phyloP scores from a whole-genome alignment of 768 basidiomycete species.

The Mycena crocata region DNA sequence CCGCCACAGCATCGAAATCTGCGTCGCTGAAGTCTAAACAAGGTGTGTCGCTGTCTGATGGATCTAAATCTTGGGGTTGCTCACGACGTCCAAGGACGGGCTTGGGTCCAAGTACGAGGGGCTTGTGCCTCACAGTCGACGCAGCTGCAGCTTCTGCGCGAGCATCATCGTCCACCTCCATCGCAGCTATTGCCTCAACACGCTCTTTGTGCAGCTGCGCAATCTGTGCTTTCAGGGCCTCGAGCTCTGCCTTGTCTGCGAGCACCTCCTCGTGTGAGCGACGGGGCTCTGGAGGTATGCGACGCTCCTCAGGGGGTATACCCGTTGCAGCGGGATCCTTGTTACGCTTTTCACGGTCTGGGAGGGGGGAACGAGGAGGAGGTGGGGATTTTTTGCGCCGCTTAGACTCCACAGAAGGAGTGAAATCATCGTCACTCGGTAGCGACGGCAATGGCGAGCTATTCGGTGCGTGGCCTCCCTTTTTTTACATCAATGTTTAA shows the following conservation, averaged over 20 bases:
- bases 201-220: not conserved
- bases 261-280: not conserved
- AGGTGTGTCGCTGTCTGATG: slow-evolving; percentile 5
- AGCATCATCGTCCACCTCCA: not conserved
- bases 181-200: not conserved
- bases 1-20: not conserved
- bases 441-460: slow-evolving; percentile 2
- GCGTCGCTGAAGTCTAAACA: not conserved
- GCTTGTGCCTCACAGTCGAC: not conserved
- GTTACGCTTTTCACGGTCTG: not conserved
- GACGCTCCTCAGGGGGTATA: slow-evolving; percentile 1
- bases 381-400: not conserved
- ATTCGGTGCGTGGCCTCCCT: not conserved
- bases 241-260: not conserved
- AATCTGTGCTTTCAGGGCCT: not conserved
- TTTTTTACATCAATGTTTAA: not conserved
- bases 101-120: no score
- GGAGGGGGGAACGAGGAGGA: not conserved
- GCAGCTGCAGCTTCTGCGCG: not conserved
- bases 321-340: no score
- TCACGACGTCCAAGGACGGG: slow-evolving; percentile 9
- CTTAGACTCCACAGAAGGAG: not conserved
- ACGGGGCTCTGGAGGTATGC: not conserved
- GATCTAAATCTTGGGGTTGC: not conserved
- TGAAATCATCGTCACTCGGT: not conserved